phyloP scores from a whole-genome alignment of 495 filamentous ascomycete genomes.

The Penicillium arizonense region DNA sequence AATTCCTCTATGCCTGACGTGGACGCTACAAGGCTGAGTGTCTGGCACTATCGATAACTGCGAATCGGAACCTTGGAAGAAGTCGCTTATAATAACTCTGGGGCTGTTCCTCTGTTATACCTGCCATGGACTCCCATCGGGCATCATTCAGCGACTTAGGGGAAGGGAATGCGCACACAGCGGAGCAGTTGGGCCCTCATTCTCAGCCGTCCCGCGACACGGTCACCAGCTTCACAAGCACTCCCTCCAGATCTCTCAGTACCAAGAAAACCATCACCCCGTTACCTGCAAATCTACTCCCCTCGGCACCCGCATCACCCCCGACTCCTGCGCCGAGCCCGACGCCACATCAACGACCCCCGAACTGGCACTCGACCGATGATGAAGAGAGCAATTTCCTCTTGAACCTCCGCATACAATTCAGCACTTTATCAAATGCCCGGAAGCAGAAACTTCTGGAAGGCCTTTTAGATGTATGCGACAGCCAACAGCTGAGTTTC shows the following conservation, averaged over 20 bases:
- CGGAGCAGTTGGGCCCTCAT: slow-evolving; percentile 34
- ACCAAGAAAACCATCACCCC: slow-evolving; percentile 49
- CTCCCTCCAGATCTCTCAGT: slow-evolving; percentile 50
- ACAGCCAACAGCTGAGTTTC: slow-evolving; percentile 91
- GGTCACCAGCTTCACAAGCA: slow-evolving; percentile 31
- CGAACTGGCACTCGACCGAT: slow-evolving; percentile 56
- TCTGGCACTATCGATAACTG: neutral
- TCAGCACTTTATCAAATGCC: slow-evolving; percentile 50
- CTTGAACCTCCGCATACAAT: slow-evolving; percentile 53
- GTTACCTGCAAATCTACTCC: slow-evolving; percentile 59
- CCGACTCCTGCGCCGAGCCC: slow-evolving; percentile 69
- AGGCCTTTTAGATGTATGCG: slow-evolving; percentile 85
- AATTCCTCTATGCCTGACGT: slow-evolving; percentile 3
- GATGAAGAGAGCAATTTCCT: slow-evolving; percentile 58
- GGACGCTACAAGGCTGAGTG: neutral
- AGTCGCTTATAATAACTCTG: neutral
- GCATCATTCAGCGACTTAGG: slow-evolving; percentile 30
- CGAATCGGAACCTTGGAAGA: neutral
- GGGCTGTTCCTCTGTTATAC: slow-evolving; percentile 4
- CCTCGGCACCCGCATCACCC: slow-evolving; percentile 66
- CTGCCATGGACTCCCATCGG: slow-evolving; percentile 30
- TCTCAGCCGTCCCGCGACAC: slow-evolving; percentile 32
- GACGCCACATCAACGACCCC: slow-evolving; percentile 58
- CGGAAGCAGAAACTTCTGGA: slow-evolving; percentile 68
- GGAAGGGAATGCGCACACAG: slow-evolving; percentile 26